These are phyloP conservation scores for Dryas alaskensis DNA, from an alignment of 306 rosid genomes.

Conservation along the genomic window DNA sequence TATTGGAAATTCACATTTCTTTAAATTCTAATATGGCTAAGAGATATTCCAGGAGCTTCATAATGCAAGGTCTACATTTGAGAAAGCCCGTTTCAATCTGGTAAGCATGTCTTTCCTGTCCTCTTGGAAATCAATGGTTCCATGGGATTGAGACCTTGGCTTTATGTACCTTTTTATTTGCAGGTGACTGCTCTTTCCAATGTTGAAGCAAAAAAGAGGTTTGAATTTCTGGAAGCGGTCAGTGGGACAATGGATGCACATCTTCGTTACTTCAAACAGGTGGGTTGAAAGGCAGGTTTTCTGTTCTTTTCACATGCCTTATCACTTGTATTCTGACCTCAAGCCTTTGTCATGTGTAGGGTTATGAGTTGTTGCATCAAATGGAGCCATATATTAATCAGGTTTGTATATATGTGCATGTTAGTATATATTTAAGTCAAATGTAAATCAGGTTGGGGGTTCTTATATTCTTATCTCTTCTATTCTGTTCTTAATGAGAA, in stretches of 20 bases:
- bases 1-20: constrained; percentile 21
- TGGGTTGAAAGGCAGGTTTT: constrained; percentile 28
- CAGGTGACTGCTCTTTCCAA: constrained; percentile 92
- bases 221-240: constrained; percentile 97
- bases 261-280: constrained; percentile 99
- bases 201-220: constrained; percentile 98
- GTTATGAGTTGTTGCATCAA: constrained; percentile 65
- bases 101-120: constrained; percentile 37
- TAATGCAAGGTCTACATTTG: constrained; percentile 82
- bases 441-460: background rate
- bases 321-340: constrained; percentile 19
- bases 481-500: background rate
- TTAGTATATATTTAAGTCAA: background rate
- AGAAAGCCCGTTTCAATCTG: constrained; percentile 95
- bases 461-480: constrained; percentile 2
- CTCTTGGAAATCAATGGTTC: constrained; percentile 12
- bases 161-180: constrained; percentile 28
- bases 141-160: background rate
- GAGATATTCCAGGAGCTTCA: constrained; percentile 83
- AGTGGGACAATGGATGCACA: constrained; percentile 99
- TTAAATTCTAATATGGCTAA: constrained; percentile 29
- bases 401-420: constrained; percentile 41
- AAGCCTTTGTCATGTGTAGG: constrained; percentile 31
- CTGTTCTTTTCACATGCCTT: constrained; percentile 16
- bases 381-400: constrained; percentile 92